These are phyloP conservation scores for Aureobasidium sp. DNA, from an alignment of 2,329 filamentous ascomycete species.

Conservation along the genomic window DNA sequence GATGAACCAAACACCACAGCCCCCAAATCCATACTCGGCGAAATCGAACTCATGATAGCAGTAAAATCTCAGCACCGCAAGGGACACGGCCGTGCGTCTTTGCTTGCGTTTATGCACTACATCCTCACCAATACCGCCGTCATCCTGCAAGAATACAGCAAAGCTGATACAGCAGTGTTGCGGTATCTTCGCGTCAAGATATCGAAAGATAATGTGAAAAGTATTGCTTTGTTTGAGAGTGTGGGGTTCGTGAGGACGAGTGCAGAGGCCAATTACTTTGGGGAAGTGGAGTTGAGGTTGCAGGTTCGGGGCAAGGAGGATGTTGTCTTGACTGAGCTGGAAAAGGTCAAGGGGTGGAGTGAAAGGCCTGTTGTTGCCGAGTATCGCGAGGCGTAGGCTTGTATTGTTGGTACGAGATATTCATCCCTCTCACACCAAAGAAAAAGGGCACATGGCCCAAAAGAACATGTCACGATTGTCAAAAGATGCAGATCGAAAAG, in stretches of 20 bases:
- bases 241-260: conserved; percentile 49
- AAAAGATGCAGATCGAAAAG: background rate
- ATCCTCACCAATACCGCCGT: conserved; percentile 46
- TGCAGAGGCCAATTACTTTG: conserved; percentile 56
- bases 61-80: conserved; percentile 47
- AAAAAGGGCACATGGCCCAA: background rate
- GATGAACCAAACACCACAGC: conserved; percentile 9
- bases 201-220: conserved; percentile 48
- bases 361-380: background rate
- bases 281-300: conserved; percentile 55
- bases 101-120: conserved; percentile 65
- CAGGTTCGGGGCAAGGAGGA: conserved; percentile 1
- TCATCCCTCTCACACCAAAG: background rate
- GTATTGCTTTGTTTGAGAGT: conserved; percentile 54
- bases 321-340: background rate
- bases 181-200: conserved; percentile 56
- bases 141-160: conserved; percentile 53
- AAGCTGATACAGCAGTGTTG: conserved; percentile 21
- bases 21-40: conserved; percentile 47
- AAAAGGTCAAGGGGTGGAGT: background rate
- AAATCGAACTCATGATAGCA: conserved; percentile 85
- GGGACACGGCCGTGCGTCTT: conserved; percentile 59
- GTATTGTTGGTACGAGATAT: no score
- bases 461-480: no score
- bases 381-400: background rate